Base-by-base conservation (phyloP, 495 filamentous ascomycete species). In the Neohortaea acidophila region DNA sequence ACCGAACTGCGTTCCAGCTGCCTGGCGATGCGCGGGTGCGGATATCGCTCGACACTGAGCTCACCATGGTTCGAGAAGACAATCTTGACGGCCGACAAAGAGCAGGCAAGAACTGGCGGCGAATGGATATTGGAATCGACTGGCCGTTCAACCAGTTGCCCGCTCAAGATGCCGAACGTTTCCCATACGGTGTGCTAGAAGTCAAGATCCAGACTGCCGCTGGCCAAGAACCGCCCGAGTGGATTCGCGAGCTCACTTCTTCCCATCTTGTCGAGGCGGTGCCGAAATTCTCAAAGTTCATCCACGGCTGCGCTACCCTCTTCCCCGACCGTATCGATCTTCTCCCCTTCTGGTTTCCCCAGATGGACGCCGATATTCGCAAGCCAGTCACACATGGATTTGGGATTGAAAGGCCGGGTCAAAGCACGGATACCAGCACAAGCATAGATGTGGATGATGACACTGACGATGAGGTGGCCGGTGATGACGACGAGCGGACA, bases 221-320 rank as follows among this genome's bases (percentile, higher is more conserved):
- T 22, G 89, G 91, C n/a, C 86, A 94, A 57, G 85, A 94, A 51
- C 89, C 91, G 17, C 89, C 89, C 0, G 76, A 86, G 51, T 99
- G 89, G 89, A 87, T 94, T 40, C 77, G 82, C 9, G 84, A 94
- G 47, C 66, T 99, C 28, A 89, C 81, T 17, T 69, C 83, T 12
- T 89, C 81, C 49, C 89, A 99, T 58, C 69, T 99, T 18, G 89
- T 99, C 11, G 89, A 99, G 57, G 89, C 91, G 1, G 86, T 96
- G 1, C 89, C 89, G 35, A 99, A 99, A 54, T 99, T 94, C 65
- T 93, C 84, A 50, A 99, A 99, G 62, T 99, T 96, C 59, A 99
- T 99, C 43, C 89, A 99, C 58, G 89, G 89, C 34, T 80, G 75
- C 0, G 84, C 87, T 7, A 82, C 72, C 0, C 58, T 96, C 14